Percentiles rank a stretch among this genome's conserved stretches.
phyloP scores from a whole-genome alignment of 2,329 filamentous ascomycete species.

The Xylaria arbuscula region DNA sequence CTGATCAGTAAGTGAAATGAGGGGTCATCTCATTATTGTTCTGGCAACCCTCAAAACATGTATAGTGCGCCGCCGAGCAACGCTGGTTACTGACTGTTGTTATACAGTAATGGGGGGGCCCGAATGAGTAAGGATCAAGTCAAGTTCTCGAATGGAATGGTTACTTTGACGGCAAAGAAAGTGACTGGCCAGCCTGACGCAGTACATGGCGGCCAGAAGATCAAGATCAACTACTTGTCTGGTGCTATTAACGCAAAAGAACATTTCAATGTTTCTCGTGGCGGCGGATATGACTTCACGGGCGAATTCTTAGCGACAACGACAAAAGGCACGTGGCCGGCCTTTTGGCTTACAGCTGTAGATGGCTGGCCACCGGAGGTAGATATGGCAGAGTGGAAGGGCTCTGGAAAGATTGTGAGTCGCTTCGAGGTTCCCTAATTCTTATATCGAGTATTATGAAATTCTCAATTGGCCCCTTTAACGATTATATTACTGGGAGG shows the following conservation, averaged over 20 bases:
- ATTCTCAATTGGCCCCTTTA: background rate
- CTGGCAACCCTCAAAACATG: background rate
- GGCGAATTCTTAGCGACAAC: conserved; percentile 56
- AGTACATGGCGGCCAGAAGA: conserved; percentile 52
- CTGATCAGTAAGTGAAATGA: conserved; percentile 55
- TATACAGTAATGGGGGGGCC: conserved; percentile 60
- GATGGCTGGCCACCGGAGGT: conserved; percentile 69
- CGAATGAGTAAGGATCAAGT: conserved; percentile 64
- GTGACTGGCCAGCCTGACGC: conserved; percentile 56
- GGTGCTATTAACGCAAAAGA: conserved; percentile 57
- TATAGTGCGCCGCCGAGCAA: background rate
- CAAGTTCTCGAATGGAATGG: conserved; percentile 53
- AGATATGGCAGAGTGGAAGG: conserved; percentile 71
- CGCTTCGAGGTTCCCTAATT: background rate
- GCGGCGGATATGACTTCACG: conserved; percentile 56
- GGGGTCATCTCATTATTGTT: background rate
- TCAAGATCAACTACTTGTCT: conserved; percentile 64
- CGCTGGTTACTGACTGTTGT: background rate
- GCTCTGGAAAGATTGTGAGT: conserved; percentile 60
- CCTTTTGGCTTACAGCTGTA: conserved; percentile 68
- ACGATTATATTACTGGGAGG: background rate
- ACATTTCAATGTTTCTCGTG: conserved; percentile 53
- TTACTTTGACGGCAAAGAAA: conserved; percentile 61
- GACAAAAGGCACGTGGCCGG: conserved; percentile 64
- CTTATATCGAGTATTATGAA: background rate